Evolutionary conservation across 805 yeast species (phyloP).

Genomic region (Wickerhamiella hasegawae): DNA sequence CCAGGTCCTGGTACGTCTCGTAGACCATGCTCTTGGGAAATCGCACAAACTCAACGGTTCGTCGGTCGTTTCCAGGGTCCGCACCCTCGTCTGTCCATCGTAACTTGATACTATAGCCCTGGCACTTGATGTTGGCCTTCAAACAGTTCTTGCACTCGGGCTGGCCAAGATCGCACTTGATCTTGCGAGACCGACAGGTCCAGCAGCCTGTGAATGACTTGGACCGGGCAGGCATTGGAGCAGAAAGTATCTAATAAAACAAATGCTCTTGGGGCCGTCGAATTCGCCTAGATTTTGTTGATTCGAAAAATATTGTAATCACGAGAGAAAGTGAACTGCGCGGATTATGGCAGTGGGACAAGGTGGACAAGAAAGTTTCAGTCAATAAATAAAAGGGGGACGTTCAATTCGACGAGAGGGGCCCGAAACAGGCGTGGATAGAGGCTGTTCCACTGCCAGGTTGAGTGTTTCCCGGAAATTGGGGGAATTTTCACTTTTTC

Average conservation of each 20-base stretch:
- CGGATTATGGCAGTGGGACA: too few species aligned
- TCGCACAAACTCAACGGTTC: conserved; percentile 57
- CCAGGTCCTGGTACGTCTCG: conserved; percentile 70
- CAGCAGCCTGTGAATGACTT: conserved; percentile 82
- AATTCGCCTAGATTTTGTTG: neutral
- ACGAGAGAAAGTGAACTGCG: too few species aligned
- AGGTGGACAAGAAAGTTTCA: too few species aligned
- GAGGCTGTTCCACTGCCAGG: too few species aligned
- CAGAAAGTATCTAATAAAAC: neutral
- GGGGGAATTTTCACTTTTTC: too few species aligned
- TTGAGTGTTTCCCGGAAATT: too few species aligned
- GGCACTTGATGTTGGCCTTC: conserved; percentile 52
- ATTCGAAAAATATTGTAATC: too few species aligned
- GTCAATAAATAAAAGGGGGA: too few species aligned
- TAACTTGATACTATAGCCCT: conserved; percentile 69
- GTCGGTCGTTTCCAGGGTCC: conserved; percentile 9
- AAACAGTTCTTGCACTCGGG: conserved; percentile 63
- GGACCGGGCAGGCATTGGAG: conserved; percentile 25
- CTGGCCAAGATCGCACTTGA: conserved; percentile 57
- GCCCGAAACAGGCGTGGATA: too few species aligned
- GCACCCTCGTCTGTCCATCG: conserved; percentile 39
- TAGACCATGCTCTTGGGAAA: conserved; percentile 47
- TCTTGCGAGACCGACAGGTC: conserved; percentile 68
- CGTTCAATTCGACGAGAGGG: too few species aligned
- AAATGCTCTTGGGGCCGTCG: neutral